Base-by-base conservation (phyloP, 352 stramenopile genomes). In the Phytopythium vexans region DNA sequence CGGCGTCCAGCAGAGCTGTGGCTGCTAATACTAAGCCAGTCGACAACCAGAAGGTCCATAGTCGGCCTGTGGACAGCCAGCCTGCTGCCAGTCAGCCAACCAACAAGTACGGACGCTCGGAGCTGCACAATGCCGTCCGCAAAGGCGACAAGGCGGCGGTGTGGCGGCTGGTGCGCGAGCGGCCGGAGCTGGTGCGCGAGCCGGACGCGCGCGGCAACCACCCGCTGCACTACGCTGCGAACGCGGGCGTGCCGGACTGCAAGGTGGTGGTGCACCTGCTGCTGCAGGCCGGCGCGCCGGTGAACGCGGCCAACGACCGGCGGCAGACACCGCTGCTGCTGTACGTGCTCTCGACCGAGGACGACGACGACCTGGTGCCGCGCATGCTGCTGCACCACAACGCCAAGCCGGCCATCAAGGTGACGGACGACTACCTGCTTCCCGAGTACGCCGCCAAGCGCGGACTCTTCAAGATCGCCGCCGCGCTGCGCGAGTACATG, bases 151-250 rank as follows among this genome's bases (percentile, higher is more conserved):
- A 83, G 35, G 40, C 43, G 6, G 44, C 53, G 9, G 66, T 86
- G 45, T 52, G 58, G 42, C 51, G 44, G 14, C 12, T 86, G 11
- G 16, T 82, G 7, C 33, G 52, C 10, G 56, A 67, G 41, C 62
- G 78, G 14, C 70, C 75, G 5, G 68, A 69, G 40, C 56, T 86
- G 16, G 44, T 83, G 33, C 59, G 54, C 0, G 58, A 62, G 4
- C 41, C 64, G 0, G 75, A 86, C 56, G 73, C 65, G 33, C 70
- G 75, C 36, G 75, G 75, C 38, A 86, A 86, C 54, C 72, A 77
- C 41, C 70, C 75, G n/a, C 56, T 86, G 41, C 75, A 86, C 48
- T 86, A 86, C 49, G 75, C 75, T 1, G 72, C 68, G 21, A 79
- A 72, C 41, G 59, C 60, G 3, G 62, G 51, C n/a, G 64, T 64